Conservation (phyloP, 345 rosid genomes). For the Eucalyptus microcorys region DNA sequence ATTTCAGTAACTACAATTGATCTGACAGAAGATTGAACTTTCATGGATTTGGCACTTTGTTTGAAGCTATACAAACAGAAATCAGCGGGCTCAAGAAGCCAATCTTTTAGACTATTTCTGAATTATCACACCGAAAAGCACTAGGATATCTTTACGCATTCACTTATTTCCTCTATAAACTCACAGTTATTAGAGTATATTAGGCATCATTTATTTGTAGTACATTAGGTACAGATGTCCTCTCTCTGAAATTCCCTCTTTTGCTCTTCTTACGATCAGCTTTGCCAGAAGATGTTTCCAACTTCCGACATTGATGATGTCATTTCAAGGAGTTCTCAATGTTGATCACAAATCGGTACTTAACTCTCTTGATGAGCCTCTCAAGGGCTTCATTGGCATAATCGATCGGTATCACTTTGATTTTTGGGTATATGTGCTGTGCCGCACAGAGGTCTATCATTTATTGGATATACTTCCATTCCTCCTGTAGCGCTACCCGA, state of each 20-base stretch:
- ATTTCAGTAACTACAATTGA: background rate
- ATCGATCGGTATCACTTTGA: constrained; percentile 55
- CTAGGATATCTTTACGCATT: background rate
- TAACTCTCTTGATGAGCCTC: constrained; percentile 56
- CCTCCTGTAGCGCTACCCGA: constrained; percentile 63
- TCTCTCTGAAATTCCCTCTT: background rate
- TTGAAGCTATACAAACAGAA: background rate
- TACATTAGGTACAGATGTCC: background rate
- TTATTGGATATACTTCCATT: constrained; percentile 45
- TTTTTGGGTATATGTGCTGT: constrained; percentile 50
- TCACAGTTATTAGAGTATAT: background rate
- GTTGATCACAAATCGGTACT: constrained; percentile 79
- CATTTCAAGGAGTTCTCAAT: constrained; percentile 53
- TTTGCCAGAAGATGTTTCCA: background rate
- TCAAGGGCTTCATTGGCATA: constrained; percentile 67
- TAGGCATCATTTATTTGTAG: background rate
- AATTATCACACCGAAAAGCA: background rate
- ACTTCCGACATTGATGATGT: background rate
- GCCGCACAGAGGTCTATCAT: constrained; percentile 72
- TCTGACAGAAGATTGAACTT: too few relatives aligned
- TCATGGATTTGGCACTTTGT: background rate
- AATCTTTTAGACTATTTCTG: background rate
- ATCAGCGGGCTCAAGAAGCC: background rate
- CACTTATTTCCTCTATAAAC: background rate
- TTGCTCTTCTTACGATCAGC: background rate